A percentile compares a stretch with the other conserved stretches of the same genome.
These are phyloP conservation scores for Deakozyma indianensis DNA, from an alignment of 805 yeast genomes.

Conservation along the genomic window DNA sequence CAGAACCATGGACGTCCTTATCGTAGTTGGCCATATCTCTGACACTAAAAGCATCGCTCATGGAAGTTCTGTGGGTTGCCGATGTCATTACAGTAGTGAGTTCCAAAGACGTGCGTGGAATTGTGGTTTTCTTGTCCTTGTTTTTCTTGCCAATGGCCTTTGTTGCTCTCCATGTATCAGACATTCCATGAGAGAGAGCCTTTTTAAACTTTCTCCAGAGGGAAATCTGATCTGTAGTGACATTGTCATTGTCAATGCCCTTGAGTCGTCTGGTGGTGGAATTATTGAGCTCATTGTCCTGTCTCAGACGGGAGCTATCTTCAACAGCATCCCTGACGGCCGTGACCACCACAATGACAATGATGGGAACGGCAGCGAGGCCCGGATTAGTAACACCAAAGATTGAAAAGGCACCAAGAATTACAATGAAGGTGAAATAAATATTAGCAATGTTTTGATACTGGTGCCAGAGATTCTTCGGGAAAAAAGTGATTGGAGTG, in stretches of 20 bases:
- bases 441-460: conserved; percentile 83
- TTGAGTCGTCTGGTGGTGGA: conserved; percentile 42
- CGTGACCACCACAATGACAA: conserved; percentile 62
- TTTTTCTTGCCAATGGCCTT: conserved; percentile 5
- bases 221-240: conserved; percentile 37
- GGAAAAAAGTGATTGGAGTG: conserved; percentile 78
- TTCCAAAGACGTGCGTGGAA: neutral
- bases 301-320: conserved; percentile 50
- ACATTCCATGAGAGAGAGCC: conserved; percentile 13
- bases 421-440: conserved; percentile 66
- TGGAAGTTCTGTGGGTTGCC: neutral
- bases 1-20: conserved; percentile 6
- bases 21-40: conserved; percentile 1
- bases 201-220: conserved; percentile 62
- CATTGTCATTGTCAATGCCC: conserved; percentile 46
- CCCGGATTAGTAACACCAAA: conserved; percentile 67
- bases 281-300: conserved; percentile 58
- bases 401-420: conserved; percentile 59
- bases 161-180: conserved; percentile 1
- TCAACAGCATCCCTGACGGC: conserved; percentile 69
- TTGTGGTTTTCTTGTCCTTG: neutral
- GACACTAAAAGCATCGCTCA: conserved; percentile 2
- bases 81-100: neutral
- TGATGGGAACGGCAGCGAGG: conserved; percentile 65
- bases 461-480: conserved; percentile 69